Conservation (phyloP, 495 filamentous ascomycete genomes). For the Jackrogersella minutella region DNA sequence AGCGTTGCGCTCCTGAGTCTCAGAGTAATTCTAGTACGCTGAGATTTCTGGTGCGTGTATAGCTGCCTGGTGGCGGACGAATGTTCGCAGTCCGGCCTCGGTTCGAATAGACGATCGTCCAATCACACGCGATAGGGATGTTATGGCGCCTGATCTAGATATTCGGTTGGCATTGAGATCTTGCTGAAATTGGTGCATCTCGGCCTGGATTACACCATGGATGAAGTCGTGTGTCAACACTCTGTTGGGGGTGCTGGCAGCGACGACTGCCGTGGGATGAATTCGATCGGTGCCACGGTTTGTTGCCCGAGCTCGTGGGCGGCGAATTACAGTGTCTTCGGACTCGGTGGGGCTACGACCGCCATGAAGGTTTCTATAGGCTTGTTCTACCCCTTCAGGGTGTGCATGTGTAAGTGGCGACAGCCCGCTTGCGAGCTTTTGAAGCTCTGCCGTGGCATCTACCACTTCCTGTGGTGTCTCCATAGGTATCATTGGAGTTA, state of each 20-base stretch:
- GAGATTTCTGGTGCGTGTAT: constrained; percentile 22
- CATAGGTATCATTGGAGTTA: constrained; percentile 4
- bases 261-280: background rate
- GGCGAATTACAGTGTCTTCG: background rate
- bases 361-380: background rate
- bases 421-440: background rate
- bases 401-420: background rate
- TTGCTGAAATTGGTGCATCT: constrained; percentile 16
- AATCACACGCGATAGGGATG: background rate
- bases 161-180: background rate
- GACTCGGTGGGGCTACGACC: background rate
- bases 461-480: constrained; percentile 4
- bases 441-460: constrained; percentile 18
- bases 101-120: background rate
- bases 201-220: constrained; percentile 9
- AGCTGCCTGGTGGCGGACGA: constrained; percentile 22
- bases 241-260: constrained; percentile 24
- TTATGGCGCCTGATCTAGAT: background rate
- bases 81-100: constrained; percentile 7
- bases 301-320: background rate
- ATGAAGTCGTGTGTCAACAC: constrained; percentile 12
- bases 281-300: background rate
- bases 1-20: constrained; percentile 16
- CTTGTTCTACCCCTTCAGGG: background rate
- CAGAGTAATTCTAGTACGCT: constrained; percentile 27